These are phyloP conservation scores for Coemansia sp. DNA, from an alignment of 192 early-diverging fungal species.

Conservation along the genomic window DNA sequence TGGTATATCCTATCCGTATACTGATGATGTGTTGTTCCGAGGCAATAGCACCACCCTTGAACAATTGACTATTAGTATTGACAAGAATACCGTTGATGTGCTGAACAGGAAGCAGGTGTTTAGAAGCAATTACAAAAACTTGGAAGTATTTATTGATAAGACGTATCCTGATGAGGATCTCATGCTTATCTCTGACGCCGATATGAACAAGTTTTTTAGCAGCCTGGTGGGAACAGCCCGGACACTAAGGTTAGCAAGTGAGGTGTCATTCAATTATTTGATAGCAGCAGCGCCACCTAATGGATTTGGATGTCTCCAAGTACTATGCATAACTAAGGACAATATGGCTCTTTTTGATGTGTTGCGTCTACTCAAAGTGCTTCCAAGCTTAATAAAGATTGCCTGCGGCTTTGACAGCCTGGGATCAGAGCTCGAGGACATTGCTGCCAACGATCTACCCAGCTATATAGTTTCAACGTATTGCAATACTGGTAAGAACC, in stretches of 20 bases:
- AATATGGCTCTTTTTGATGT: neutral
- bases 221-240: neutral
- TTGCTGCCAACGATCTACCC: neutral
- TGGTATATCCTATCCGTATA: neutral
- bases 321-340: neutral
- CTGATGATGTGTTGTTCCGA: conserved; percentile 10
- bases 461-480: neutral
- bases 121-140: too few relatives aligned
- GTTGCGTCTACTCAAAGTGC: neutral
- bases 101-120: too few relatives aligned
- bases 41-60: neutral
- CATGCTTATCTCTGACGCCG: conserved; percentile 73
- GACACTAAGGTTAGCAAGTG: too few relatives aligned
- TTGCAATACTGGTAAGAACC: neutral
- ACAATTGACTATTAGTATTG: too few relatives aligned
- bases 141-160: conserved; percentile 54
- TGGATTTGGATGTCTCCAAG: neutral
- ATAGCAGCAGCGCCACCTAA: neutral
- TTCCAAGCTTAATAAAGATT: neutral
- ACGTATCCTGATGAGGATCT: conserved; percentile 62
- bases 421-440: too few relatives aligned
- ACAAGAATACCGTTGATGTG: too few relatives aligned
- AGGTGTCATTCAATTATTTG: neutral
- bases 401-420: neutral
- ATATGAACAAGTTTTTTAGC: conserved; percentile 94